Evolutionary conservation across 2,329 filamentous ascomycete species (phyloP), one percentile per base, ranked within the genome.

Genomic region (Colletotrichum sp.): DNA sequence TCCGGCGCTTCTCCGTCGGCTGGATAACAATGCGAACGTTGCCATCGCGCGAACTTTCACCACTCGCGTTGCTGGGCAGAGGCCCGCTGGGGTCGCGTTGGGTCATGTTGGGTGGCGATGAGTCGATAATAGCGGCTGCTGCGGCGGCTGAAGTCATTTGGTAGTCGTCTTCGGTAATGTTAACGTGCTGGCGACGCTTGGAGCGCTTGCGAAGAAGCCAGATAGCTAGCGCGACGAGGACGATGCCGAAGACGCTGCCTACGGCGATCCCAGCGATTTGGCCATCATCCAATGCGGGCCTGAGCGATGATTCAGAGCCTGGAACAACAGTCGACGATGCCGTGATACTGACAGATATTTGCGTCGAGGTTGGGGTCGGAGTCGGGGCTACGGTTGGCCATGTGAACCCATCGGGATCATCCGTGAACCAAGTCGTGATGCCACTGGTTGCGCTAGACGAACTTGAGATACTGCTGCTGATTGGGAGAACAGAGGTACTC

Each of bases 11-110:
- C 28, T 76, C 79, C 10, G 80, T 73, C 10, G 81, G 81, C 3
- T 80, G 80, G 67, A 85, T 83, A 52, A 84, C 81, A 63, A 84
- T 80, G 39, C 82, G 79, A 4, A 85, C 80, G 5, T 68, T 80
- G 44, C 78, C 78, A 34, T 80, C 75, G 39, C 78, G 76, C 10
- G 78, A 59, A 68, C 77, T 39, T 76, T 76, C 28, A 67, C 78
- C 68, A 62, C 73, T 71, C 49, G 26, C 15, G 28, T 62, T 26
- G 52, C 30, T 36, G 62, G 63, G 32, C 2, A n/a, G 6, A 8
- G n/a, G 8, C 71, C 32, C 39, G 64, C 60, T 39, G 39, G 63
- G 65, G 59, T 64, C 55, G 67, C 66, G 39, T 63, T 18, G 60
- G 26, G 7, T 13, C 59, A 26, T 10, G 15, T n/a, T 49, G 9